Evolutionary conservation across 73 alveolate species (phyloP).

Genomic region (Stentor coeruleus): DNA sequence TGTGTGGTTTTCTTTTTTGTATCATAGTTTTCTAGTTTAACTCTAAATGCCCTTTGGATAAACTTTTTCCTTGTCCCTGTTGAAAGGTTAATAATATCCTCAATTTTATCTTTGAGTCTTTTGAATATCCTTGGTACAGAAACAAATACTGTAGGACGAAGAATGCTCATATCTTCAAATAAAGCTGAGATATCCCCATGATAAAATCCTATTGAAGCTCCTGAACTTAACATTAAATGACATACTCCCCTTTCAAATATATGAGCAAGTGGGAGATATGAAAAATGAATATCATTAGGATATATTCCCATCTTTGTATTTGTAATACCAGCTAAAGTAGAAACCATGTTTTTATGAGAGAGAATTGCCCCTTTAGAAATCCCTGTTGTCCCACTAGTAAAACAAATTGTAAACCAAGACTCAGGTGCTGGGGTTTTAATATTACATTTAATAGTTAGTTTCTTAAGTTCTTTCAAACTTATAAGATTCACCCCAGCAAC

Average conservation of each 20-base stretch:
- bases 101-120: slow-evolving; percentile 60
- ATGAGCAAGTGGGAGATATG: slow-evolving; percentile 11
- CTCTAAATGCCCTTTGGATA: slow-evolving; percentile 39
- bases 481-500: slow-evolving; percentile 20
- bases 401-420: slow-evolving; percentile 42
- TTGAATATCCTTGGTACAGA: slow-evolving; percentile 80
- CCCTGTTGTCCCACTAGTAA: slow-evolving; percentile 71
- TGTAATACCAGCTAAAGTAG: slow-evolving; percentile 44
- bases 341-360: slow-evolving; percentile 37
- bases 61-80: slow-evolving; percentile 38
- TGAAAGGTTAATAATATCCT: slow-evolving; percentile 35
- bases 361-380: slow-evolving; percentile 59
- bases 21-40: not conserved
- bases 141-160: slow-evolving; percentile 66
- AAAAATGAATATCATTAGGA: slow-evolving; percentile 5
- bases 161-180: slow-evolving; percentile 55
- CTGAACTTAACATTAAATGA: not conserved
- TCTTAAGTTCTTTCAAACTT: not conserved
- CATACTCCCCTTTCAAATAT: not conserved
- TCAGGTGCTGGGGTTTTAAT: slow-evolving; percentile 42
- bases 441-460: not conserved
- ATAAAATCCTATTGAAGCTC: slow-evolving; percentile 45
- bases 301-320: slow-evolving; percentile 7
- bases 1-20: slow-evolving; percentile 47
- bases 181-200: slow-evolving; percentile 61